A percentile compares a stretch with the other conserved stretches of the same genome.
These are phyloP conservation scores for Candida smagusa DNA, from an alignment of 1,139 yeast genomes.

Conservation along the genomic window DNA sequence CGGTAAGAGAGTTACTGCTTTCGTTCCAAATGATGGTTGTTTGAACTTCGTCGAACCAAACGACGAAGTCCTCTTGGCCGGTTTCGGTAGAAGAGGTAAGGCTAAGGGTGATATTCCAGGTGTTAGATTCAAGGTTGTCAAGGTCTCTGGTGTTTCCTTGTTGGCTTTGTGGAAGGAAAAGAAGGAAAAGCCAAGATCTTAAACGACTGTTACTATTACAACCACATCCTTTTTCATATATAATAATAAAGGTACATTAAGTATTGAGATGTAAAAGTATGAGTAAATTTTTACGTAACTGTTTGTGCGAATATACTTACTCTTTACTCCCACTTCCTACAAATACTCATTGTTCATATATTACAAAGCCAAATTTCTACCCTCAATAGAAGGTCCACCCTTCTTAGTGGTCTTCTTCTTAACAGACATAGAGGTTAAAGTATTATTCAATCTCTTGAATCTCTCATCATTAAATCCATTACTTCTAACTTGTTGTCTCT, in stretches of 20 bases:
- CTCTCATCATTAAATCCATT: constrained; percentile 71
- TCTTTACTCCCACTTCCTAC: too few species aligned
- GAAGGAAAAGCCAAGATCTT: constrained; percentile 99
- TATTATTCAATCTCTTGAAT: constrained; percentile 67
- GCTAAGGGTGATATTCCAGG: constrained; percentile 99
- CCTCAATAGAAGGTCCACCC: constrained; percentile 79
- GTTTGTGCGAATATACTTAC: too few species aligned
- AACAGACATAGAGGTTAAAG: constrained; percentile 45
- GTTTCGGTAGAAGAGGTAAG: constrained; percentile 99
- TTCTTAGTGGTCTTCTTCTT: constrained; percentile 49
- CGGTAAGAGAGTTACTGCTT: constrained; percentile 99
- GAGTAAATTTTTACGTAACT: too few species aligned
- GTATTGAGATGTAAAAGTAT: not conserved
- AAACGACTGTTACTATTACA: constrained; percentile 27
- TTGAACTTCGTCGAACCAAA: constrained; percentile 98
- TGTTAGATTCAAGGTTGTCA: constrained; percentile 99
- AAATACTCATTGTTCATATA: too few species aligned
- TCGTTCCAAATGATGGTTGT: constrained; percentile 99
- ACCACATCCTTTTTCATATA: constrained; percentile 9
- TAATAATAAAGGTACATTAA: constrained; percentile 8
- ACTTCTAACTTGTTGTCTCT: constrained; percentile 34
- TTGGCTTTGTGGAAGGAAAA: constrained; percentile 99
- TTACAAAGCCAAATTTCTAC: constrained; percentile 55
- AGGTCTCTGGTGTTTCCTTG: constrained; percentile 99
- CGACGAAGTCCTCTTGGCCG: constrained; percentile 98